phyloP scores from a whole-genome alignment of 768 basidiomycete species.

The Tulasnella sp. region DNA sequence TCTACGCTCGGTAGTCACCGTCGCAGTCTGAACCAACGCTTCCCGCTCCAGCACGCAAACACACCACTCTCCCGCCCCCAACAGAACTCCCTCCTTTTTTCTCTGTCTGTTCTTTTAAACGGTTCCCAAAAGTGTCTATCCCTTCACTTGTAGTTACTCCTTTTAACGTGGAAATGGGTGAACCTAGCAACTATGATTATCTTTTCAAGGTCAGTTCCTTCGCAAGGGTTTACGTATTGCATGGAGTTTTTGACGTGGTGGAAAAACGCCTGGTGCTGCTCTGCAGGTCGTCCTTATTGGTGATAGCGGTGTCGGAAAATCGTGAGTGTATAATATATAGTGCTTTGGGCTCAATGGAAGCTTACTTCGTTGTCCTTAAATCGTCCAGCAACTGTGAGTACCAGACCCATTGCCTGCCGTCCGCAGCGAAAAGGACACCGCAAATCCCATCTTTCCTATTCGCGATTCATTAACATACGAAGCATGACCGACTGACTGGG shows the following conservation, averaged over 20 bases:
- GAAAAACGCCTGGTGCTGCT: too few relatives aligned
- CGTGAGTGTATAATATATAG: constrained; percentile 55
- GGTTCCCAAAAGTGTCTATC: background rate
- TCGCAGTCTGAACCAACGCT: background rate
- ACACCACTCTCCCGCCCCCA: background rate
- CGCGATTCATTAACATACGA: background rate
- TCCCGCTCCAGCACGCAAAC: constrained; percentile 1
- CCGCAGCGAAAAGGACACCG: background rate
- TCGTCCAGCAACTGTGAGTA: constrained; percentile 57
- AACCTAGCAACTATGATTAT: constrained; percentile 95
- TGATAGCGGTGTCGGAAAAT: constrained; percentile 98
- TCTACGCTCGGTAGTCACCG: background rate
- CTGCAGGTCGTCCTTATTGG: constrained; percentile 92
- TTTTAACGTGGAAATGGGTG: constrained; percentile 50
- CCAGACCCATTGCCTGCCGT: too few relatives aligned
- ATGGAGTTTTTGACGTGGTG: background rate
- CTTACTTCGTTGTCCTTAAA: background rate
- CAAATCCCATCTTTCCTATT: background rate
- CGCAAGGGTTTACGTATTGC: background rate
- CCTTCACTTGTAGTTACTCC: background rate
- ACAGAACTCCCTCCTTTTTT: background rate
- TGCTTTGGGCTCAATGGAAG: background rate
- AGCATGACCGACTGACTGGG: background rate
- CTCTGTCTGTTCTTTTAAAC: background rate
- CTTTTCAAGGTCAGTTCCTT: constrained; percentile 81